Conservation (phyloP, 352 stramenopile species). For the Vaucheria bursata region DNA sequence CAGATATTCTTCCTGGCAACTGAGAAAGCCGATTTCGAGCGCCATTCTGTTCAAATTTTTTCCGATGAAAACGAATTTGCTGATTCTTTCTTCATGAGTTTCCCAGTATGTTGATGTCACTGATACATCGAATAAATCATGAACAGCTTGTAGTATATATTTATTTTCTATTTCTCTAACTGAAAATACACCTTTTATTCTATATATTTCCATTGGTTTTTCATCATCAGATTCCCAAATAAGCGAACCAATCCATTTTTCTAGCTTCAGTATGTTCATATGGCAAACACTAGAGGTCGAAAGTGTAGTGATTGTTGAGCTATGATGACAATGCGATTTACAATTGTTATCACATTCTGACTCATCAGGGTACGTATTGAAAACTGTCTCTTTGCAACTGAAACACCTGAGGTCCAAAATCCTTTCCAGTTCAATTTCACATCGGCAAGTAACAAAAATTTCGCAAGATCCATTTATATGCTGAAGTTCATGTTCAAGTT, state of each 20-base stretch:
- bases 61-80: constrained; percentile 66
- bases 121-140: constrained; percentile 63
- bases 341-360: background rate
- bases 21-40: no score
- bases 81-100: constrained; percentile 52
- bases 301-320: background rate
- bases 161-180: constrained; percentile 59
- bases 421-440: constrained; percentile 46
- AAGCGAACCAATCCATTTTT: background rate
- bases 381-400: constrained; percentile 9
- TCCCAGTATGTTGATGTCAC: constrained; percentile 47
- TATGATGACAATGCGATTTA: background rate
- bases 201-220: no score
- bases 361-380: background rate
- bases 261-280: background rate
- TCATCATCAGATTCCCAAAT: no score
- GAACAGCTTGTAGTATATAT: constrained; percentile 67
- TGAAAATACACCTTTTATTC: constrained; percentile 65
- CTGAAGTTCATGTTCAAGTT: constrained; percentile 22
- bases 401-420: constrained; percentile 48
- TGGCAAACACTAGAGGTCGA: background rate
- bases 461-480: constrained; percentile 46
- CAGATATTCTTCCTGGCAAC: no score
- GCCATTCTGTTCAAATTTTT: constrained; percentile 60
- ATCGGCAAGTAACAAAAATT: constrained; percentile 35